phyloP scores from a whole-genome alignment of 2,329 filamentous ascomycete genomes.

The Torrubiellomyces zombiae region DNA sequence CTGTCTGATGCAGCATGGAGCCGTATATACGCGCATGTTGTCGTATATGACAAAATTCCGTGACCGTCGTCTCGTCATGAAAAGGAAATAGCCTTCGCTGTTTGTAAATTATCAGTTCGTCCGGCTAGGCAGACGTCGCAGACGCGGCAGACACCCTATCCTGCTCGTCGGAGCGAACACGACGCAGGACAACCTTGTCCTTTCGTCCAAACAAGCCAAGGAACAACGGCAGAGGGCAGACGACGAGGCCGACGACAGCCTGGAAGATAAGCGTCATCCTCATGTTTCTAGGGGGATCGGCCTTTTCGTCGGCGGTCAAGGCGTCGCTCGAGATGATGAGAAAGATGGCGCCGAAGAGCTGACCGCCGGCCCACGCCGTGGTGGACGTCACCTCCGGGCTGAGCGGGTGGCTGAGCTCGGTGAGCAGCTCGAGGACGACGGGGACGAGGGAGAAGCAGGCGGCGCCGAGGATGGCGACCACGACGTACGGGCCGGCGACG shows the following conservation, averaged over 20 bases:
- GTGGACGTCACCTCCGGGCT: slow-evolving; percentile 73
- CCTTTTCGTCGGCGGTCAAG: slow-evolving; percentile 38
- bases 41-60: no score
- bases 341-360: slow-evolving; percentile 71
- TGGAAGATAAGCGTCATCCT: slow-evolving; percentile 60
- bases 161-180: slow-evolving; percentile 28
- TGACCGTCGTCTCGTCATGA: no score
- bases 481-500: slow-evolving; percentile 55
- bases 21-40: no score
- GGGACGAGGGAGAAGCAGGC: slow-evolving; percentile 68
- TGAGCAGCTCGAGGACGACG: slow-evolving; percentile 70
- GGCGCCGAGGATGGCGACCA: slow-evolving; percentile 64
- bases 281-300: slow-evolving; percentile 54
- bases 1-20: no score
- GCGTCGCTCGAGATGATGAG: slow-evolving; percentile 70
- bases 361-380: slow-evolving; percentile 72
- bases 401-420: slow-evolving; percentile 75
- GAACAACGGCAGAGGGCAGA: slow-evolving; percentile 49
- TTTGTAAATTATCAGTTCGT: no score
- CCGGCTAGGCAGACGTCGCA: no score
- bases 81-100: no score
- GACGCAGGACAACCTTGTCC: slow-evolving; percentile 31
- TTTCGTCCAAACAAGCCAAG: slow-evolving; percentile 53
- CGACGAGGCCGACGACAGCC: slow-evolving; percentile 49
- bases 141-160: no score